Conservation (phyloP, 352 stramenopile species). For the Achlya hypogyna region DNA sequence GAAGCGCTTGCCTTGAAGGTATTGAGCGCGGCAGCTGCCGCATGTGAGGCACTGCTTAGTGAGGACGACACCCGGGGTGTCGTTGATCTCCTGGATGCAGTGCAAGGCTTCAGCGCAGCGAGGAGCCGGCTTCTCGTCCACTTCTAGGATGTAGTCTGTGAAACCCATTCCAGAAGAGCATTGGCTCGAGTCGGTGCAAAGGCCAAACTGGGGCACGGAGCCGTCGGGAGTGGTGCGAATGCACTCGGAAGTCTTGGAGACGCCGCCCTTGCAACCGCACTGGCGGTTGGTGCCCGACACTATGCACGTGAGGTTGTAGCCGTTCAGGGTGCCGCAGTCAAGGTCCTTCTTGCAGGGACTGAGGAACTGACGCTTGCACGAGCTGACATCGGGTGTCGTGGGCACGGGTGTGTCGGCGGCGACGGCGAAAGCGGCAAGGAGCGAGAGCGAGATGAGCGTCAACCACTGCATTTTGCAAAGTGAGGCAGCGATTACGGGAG, state of each 20-base stretch:
- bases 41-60: constrained; percentile 67
- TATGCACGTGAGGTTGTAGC: constrained; percentile 55
- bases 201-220: constrained; percentile 51
- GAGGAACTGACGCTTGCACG: constrained; percentile 60
- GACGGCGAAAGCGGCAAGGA: too few relatives aligned
- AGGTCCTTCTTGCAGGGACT: constrained; percentile 39
- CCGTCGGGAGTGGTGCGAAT: not conserved
- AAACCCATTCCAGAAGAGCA: constrained; percentile 60
- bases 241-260: constrained; percentile 25
- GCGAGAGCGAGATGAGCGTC: too few relatives aligned
- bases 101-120: constrained; percentile 62
- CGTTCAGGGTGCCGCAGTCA: constrained; percentile 61
- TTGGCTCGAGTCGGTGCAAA: constrained; percentile 36
- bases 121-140: constrained; percentile 22
- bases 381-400: not conserved
- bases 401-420: not conserved
- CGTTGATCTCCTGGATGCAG: constrained; percentile 62
- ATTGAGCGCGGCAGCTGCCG: constrained; percentile 69
- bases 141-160: constrained; percentile 23
- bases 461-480: not conserved
- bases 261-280: constrained; percentile 26
- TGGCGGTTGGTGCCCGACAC: constrained; percentile 34
- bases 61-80: constrained; percentile 52
- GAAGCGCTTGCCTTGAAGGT: constrained; percentile 45
- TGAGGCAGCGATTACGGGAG: not conserved